phyloP scores from a whole-genome alignment of 805 yeast genomes.

The Kluyveromyces starmeri region DNA sequence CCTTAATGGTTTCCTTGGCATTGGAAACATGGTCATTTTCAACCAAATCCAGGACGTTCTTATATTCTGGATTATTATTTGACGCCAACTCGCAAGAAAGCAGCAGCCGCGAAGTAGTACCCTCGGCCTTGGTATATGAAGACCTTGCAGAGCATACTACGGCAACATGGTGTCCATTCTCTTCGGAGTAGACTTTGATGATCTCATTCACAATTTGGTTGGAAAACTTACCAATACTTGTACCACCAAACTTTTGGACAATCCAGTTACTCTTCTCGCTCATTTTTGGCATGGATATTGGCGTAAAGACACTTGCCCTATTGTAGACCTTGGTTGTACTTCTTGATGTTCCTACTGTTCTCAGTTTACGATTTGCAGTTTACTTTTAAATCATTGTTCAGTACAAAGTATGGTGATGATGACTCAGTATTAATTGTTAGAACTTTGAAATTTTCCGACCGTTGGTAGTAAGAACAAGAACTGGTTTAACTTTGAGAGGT shows the following conservation, averaged over 20 bases:
- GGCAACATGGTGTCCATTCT: constrained; percentile 55
- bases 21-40: constrained; percentile 71
- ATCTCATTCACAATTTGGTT: constrained; percentile 77
- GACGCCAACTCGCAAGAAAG: constrained; percentile 75
- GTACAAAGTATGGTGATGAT: too few relatives aligned
- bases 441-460: too few relatives aligned
- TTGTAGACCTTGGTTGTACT: too few relatives aligned
- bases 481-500: too few relatives aligned
- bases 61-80: constrained; percentile 45
- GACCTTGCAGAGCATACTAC: constrained; percentile 96
- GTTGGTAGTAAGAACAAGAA: too few relatives aligned
- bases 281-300: too few relatives aligned
- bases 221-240: constrained; percentile 93
- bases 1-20: constrained; percentile 47
- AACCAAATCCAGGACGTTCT: constrained; percentile 52
- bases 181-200: constrained; percentile 49
- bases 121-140: constrained; percentile 83
- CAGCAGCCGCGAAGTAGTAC: constrained; percentile 84
- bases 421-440: too few relatives aligned
- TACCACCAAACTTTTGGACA: constrained; percentile 95
- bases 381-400: too few relatives aligned
- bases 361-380: too few relatives aligned
- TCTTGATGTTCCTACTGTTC: too few relatives aligned
- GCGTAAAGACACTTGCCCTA: too few relatives aligned
- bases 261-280: constrained; percentile 42